These are phyloP conservation scores for Zoysia matrella DNA, from an alignment of 202 grass and related monocot species.

Conservation along the genomic window DNA sequence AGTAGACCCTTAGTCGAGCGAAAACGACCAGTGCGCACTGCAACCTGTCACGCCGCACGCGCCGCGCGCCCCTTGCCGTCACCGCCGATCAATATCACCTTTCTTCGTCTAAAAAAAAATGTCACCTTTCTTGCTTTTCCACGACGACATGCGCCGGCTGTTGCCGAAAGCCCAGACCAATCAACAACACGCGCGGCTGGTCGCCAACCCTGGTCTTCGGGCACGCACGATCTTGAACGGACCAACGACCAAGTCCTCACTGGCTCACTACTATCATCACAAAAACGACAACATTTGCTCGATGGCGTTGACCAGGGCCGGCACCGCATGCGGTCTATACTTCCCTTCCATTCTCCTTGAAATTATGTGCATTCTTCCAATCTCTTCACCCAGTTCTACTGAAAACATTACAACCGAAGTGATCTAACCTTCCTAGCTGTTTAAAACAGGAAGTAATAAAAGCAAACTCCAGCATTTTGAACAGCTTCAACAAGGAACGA, in stretches of 20 bases:
- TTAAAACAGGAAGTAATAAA: too few species aligned
- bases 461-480: too few species aligned
- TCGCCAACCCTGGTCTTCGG: not conserved
- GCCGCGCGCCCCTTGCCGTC: not conserved
- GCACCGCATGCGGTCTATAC: not conserved
- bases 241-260: not conserved
- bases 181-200: not conserved
- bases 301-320: constrained; percentile 21
- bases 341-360: not conserved
- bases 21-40: not conserved
- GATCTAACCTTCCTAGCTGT: too few species aligned
- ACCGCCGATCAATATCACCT: not conserved
- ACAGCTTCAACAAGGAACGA: too few species aligned
- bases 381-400: too few species aligned
- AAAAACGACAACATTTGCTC: not conserved
- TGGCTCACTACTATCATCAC: not conserved
- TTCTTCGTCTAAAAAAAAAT: too few species aligned
- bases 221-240: not conserved
- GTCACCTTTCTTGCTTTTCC: not conserved
- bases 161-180: not conserved
- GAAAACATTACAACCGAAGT: too few species aligned
- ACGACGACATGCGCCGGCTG: not conserved
- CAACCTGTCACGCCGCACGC: too few species aligned
- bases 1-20: too few species aligned
- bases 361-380: not conserved